phyloP scores from a whole-genome alignment of 768 basidiomycete genomes.

The Nidularia pulvinata region DNA sequence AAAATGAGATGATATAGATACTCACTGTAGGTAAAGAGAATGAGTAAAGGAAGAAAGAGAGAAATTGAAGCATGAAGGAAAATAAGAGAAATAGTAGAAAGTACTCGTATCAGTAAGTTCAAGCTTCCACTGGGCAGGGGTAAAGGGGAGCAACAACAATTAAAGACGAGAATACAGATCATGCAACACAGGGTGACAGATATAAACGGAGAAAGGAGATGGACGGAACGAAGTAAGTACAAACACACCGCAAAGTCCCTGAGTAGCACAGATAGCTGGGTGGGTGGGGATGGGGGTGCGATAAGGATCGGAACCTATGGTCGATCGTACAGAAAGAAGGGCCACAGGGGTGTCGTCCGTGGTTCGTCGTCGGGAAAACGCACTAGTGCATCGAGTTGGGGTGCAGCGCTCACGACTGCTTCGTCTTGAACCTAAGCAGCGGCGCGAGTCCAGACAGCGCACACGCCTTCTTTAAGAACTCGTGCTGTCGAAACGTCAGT shows the following conservation, averaged over 20 bases:
- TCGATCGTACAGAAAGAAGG: no score
- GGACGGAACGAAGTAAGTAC: neutral
- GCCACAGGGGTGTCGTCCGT: no score
- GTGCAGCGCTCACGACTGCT: constrained; percentile 40
- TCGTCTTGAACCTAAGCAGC: constrained; percentile 78
- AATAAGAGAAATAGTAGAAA: constrained; percentile 4
- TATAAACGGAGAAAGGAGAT: constrained; percentile 6
- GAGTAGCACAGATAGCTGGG: neutral
- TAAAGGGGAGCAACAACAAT: neutral
- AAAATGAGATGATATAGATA: neutral
- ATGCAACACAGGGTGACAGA: neutral
- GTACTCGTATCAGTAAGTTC: neutral
- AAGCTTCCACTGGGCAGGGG: neutral
- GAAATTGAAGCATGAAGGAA: constrained; percentile 1
- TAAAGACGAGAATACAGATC: neutral
- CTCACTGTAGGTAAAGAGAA: neutral
- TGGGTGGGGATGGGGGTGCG: neutral
- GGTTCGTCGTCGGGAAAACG: no score
- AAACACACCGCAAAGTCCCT: neutral
- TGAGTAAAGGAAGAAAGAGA: neutral
- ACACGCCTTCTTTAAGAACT: constrained; percentile 92
- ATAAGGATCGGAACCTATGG: no score
- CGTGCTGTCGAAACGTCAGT: constrained; percentile 64
- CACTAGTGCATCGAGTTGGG: no score
- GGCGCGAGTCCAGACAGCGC: constrained; percentile 81